These are phyloP conservation scores for Trypanosomatidae sp. DNA, from an alignment of 208 protist species.

Conservation along the genomic window DNA sequence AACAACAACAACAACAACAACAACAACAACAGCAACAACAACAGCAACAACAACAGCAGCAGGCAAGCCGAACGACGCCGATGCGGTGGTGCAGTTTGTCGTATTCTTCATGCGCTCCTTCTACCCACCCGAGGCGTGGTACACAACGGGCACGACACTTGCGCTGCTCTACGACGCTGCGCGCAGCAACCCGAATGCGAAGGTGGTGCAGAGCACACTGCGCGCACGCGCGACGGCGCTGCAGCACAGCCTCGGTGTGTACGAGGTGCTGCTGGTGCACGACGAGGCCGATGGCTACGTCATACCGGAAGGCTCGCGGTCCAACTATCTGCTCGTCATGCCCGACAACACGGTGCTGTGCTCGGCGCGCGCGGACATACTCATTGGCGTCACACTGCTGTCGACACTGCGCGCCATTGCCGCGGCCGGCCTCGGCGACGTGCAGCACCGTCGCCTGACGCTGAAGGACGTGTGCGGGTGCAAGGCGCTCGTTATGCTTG, in stretches of 20 bases:
- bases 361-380: constrained; percentile 52
- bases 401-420: constrained; percentile 15
- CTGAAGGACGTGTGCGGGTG: constrained; percentile 36
- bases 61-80: neutral
- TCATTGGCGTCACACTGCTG: constrained; percentile 57
- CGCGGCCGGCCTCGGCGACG: constrained; percentile 11
- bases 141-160: constrained; percentile 29
- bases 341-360: constrained; percentile 25
- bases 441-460: constrained; percentile 32
- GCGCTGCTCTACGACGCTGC: constrained; percentile 50
- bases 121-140: constrained; percentile 54
- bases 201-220: constrained; percentile 42
- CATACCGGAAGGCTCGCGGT: constrained; percentile 70
- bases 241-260: constrained; percentile 13
- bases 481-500: constrained; percentile 44
- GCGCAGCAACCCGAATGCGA: constrained; percentile 49
- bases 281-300: constrained; percentile 24
- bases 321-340: constrained; percentile 61
- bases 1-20: too few relatives aligned
- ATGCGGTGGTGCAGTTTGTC: constrained; percentile 9
- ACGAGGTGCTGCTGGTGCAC: constrained; percentile 57
- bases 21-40: too few relatives aligned
- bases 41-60: too few relatives aligned
- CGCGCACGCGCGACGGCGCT: constrained; percentile 28
- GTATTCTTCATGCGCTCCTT: constrained; percentile 49